Percentiles rank a stretch among this genome's conserved stretches.
Conservation (phyloP, 768 basidiomycete genomes). For the Tricholoma sp. region DNA sequence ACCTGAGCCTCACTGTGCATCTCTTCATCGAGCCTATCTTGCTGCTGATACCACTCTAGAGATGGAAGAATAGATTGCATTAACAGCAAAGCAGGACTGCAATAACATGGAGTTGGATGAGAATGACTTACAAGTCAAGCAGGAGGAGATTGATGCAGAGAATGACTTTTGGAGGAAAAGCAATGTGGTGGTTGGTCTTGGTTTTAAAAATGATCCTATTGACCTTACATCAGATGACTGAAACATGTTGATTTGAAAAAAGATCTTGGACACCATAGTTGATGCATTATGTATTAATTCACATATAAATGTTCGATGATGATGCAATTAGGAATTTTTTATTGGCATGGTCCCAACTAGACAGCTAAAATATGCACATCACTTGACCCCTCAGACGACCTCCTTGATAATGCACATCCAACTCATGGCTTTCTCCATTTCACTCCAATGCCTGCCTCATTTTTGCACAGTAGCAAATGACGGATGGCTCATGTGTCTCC, state of each 20-base stretch:
- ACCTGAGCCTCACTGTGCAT: not conserved
- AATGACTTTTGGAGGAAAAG: not conserved
- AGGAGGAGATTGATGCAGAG: not conserved
- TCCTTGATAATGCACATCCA: constrained; percentile 67
- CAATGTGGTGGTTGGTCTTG: not conserved
- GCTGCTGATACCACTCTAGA: too few relatives aligned
- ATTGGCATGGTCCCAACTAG: too few relatives aligned
- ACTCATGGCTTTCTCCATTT: constrained; percentile 51
- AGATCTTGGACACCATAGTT: too few relatives aligned
- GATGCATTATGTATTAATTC: too few relatives aligned
- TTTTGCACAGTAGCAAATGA: constrained; percentile 59
- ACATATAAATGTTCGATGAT: constrained; percentile 9
- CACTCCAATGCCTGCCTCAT: constrained; percentile 54
- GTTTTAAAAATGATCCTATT: not conserved
- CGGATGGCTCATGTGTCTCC: constrained; percentile 61
- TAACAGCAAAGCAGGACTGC: too few relatives aligned
- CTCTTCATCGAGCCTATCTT: too few relatives aligned
- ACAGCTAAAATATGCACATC: constrained; percentile 36
- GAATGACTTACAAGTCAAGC: not conserved
- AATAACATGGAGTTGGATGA: too few relatives aligned
- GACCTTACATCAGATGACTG: not conserved
- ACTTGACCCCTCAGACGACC: constrained; percentile 52
- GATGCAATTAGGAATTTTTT: too few relatives aligned
- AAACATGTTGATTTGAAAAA: too few relatives aligned
- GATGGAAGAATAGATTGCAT: too few relatives aligned